Conservation (phyloP, 257 asterid species). For the Catharanthus roseus region DNA sequence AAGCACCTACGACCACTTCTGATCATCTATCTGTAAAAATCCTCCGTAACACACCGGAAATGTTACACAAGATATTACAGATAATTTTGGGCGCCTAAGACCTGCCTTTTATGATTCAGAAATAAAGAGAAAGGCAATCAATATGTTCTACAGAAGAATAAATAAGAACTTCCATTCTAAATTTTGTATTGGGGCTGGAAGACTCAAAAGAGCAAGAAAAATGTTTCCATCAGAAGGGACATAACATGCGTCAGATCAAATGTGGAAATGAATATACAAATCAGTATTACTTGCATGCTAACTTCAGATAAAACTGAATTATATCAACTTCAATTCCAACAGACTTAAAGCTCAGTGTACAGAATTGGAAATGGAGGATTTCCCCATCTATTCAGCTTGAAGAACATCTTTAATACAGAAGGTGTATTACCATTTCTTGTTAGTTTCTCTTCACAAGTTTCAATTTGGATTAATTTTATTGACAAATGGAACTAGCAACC, state of each 20-base stretch:
- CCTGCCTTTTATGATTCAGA: background rate
- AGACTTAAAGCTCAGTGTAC: background rate
- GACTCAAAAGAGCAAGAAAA: too few relatives aligned
- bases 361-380: constrained; percentile 1
- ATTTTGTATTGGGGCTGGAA: background rate
- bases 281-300: background rate
- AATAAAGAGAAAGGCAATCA: background rate
- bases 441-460: background rate
- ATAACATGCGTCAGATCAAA: background rate
- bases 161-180: background rate
- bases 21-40: too few relatives aligned
- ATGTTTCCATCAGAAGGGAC: background rate
- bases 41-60: too few relatives aligned
- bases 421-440: background rate
- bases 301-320: background rate
- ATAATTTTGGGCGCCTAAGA: too few relatives aligned
- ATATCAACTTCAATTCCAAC: background rate
- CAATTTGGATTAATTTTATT: background rate
- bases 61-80: too few relatives aligned
- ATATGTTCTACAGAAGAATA: too few relatives aligned
- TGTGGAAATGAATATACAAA: background rate
- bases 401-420: background rate
- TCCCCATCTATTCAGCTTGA: background rate
- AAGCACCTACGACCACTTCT: too few relatives aligned
- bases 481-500: background rate